Conservation (phyloP, 768 basidiomycete genomes). For the Mrakia hoshinonis region DNA sequence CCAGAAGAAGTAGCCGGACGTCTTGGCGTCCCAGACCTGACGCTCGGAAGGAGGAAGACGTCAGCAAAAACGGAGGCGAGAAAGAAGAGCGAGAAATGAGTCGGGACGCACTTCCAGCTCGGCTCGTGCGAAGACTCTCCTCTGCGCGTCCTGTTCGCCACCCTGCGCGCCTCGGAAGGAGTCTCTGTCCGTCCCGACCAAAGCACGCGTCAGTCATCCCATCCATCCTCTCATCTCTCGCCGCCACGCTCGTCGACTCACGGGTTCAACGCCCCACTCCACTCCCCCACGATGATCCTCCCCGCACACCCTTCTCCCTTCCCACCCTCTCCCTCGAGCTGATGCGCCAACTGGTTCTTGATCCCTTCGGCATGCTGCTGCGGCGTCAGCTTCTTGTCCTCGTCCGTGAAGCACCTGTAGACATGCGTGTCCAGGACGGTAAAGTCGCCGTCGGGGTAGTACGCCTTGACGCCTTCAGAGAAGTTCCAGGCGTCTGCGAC, state of each 20-base stretch:
- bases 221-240: not conserved
- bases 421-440: conserved; percentile 71
- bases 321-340: conserved; percentile 37
- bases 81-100: not conserved
- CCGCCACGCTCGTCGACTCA: conserved; percentile 31
- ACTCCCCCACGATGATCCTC: conserved; percentile 63
- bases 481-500: conserved; percentile 68
- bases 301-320: conserved; percentile 43
- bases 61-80: too few species aligned
- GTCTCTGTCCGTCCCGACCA: not conserved
- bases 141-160: conserved; percentile 44
- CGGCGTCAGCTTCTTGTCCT: conserved; percentile 52
- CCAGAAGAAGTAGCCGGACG: conserved; percentile 78
- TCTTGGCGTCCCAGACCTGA: conserved; percentile 45
- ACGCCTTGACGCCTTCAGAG: conserved; percentile 35
- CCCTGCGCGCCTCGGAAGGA: conserved; percentile 49
- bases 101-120: conserved; percentile 45
- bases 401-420: conserved; percentile 45
- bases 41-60: not conserved
- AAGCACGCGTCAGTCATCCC: not conserved
- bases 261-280: conserved; percentile 66
- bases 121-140: conserved; percentile 51
- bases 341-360: conserved; percentile 41
- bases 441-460: conserved; percentile 46
- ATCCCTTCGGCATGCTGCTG: conserved; percentile 51